Conservation (phyloP, 352 stramenopile genomes). For the Globisporangium alternatum region DNA sequence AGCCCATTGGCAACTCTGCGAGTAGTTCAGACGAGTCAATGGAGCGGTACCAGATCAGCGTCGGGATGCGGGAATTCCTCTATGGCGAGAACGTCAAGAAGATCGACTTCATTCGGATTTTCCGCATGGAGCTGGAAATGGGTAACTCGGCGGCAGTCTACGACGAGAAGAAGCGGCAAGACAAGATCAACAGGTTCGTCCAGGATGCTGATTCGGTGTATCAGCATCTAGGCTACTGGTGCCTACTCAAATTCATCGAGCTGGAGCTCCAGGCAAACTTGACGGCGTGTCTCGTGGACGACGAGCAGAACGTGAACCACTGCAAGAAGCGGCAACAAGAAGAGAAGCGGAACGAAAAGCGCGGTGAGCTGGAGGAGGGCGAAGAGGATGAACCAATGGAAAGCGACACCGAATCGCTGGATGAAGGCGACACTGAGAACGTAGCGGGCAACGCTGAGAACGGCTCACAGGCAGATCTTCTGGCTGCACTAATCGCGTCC, state of each 20-base stretch:
- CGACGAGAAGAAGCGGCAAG: slow-evolving; percentile 73
- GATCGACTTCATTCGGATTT: slow-evolving; percentile 60
- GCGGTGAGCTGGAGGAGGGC: slow-evolving; percentile 20
- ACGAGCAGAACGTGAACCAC: slow-evolving; percentile 61
- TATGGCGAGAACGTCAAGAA: slow-evolving; percentile 67
- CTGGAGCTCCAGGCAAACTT: slow-evolving; percentile 72
- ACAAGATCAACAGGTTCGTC: slow-evolving; percentile 71
- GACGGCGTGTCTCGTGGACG: slow-evolving; percentile 62
- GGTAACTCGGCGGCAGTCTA: slow-evolving; percentile 70
- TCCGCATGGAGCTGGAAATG: slow-evolving; percentile 59
- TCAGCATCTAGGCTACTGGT: slow-evolving; percentile 68
- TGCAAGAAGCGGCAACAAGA: slow-evolving; percentile 28
- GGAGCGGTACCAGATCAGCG: slow-evolving; percentile 15
- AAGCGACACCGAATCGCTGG: slow-evolving; percentile 17
- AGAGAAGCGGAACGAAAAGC: slow-evolving; percentile 2
- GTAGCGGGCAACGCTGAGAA: not conserved
- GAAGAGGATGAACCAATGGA: slow-evolving; percentile 28
- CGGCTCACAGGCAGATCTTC: not conserved
- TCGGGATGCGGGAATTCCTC: slow-evolving; percentile 54
- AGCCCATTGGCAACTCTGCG: not conserved
- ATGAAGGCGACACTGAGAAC: slow-evolving; percentile 8
- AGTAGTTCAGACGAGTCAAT: not conserved
- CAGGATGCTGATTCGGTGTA: slow-evolving; percentile 62
- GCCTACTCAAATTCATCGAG: slow-evolving; percentile 78
- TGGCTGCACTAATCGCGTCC: slow-evolving; percentile 21